Evolutionary conservation across 108 stramenopile species (phyloP), one percentile per base, ranked within the genome.

Genomic region (Cyclotella sp.): DNA sequence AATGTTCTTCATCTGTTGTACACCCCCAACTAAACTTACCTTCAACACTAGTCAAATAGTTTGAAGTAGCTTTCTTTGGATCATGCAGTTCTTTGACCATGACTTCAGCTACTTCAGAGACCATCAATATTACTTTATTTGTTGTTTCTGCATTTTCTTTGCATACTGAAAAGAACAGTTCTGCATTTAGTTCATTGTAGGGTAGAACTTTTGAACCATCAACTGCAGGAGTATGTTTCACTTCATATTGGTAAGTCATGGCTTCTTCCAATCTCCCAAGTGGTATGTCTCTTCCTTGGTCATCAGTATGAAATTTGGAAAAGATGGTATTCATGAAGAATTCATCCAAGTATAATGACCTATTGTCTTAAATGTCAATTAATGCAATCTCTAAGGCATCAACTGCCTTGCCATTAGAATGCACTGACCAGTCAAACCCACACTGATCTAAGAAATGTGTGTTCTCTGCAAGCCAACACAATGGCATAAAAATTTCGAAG

Each of bases 401-500:
- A 72, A 61, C 1, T 29, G 47, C 62, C 27, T 51, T 46, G 28
- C 71, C 58, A 58, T 61, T 72, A 19, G 71, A 72, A 7, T 10
- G 13, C 26, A 18, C 11, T 12, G 59, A 72, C 71, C 71, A 72
- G 41, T 72, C 59, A 60, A 40, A 61, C 22, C 58, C 69, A 28
- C 45, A 28, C 24, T 21, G 52, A 0, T 19, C 58, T 49, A 49
- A 49, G 34, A 34, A 34, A 34, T 34, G 34, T 2, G 34, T 34
- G 34, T 34, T 34, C 34, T 6, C 34, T 34, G 34, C 34, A 34
- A 34, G 34, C 34, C 34, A 34, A 6, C 34, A 6, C 6, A 34
- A 34, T 34, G 34, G 34, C 34, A 34, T 34, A 34, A 34, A 2
- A 34, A 34, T 34, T 34, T 34, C 6, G 34, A 34, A 34, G 34